Base-by-base conservation (phyloP, 768 basidiomycete genomes). In the Xerocomellus amylosporus region DNA sequence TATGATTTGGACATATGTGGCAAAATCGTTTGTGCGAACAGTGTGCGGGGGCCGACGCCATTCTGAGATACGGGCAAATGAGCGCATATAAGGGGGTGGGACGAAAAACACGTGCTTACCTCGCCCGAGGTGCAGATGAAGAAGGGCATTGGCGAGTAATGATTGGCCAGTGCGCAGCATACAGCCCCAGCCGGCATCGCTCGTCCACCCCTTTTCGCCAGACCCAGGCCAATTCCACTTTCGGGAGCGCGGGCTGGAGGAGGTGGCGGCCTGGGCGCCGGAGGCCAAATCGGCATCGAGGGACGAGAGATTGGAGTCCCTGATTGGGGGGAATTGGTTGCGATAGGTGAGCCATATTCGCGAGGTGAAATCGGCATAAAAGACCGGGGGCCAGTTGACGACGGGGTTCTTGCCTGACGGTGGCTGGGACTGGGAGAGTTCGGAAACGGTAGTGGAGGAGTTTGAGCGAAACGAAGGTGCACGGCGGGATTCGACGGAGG, bases 261-360 rank as follows among this genome's bases (percentile, higher is more conserved):
- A 68, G 0, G 64, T 72, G 38, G 73, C 70, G 17, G 73, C 72
- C 49, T 63, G 73, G 8, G 62, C 62, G 12, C 59, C 67, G 20
- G 58, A 66, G 14, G 60, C 61, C n/a, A 65, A 49, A 46, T 74
- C 75, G 12, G 61, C 64, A 10, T 79, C 76, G 38, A 81, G 73
- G 4, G 73, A 66, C 6, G 76, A 65, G 17, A 83, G 73, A 19
- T 77, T 71, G 0, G 76, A 77, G 67, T 92, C 87, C 40, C 84
- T 77, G 61, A 98, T 94, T 3, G 92, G 87, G 0, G 82, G 61
- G 58, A 95, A 96, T 38, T 93, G 87, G 2, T 85, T 86, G 22
- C 95, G 89, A 72, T 98, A 98, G 0, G 94, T 96, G 41, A 95
- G 79, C 88, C 93, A 97, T 47, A 97, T 77, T 7, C 88, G 78